Evolutionary conservation across 2,329 filamentous ascomycete species (phyloP).

Genomic region (Tolypocladium pustulatum): DNA sequence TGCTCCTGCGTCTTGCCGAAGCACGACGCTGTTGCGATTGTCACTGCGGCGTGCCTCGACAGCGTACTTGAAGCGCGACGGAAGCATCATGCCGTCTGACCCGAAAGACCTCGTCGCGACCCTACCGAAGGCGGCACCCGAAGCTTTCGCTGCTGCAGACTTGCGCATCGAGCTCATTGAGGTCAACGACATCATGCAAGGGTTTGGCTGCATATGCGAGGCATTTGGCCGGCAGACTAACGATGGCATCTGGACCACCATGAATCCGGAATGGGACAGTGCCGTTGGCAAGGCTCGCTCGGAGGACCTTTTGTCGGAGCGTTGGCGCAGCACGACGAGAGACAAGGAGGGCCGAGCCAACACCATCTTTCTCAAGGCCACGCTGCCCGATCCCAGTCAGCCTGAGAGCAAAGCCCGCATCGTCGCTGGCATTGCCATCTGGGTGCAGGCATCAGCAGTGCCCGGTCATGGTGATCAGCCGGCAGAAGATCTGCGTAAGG

Average conservation of each 20-base stretch:
- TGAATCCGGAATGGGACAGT: conserved; percentile 46
- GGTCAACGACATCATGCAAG: conserved; percentile 14
- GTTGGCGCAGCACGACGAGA: conserved; percentile 26
- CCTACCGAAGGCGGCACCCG: not conserved
- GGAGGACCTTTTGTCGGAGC: conserved; percentile 25
- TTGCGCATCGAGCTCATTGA: conserved; percentile 7
- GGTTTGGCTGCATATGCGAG: conserved; percentile 13
- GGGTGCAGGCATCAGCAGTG: conserved; percentile 40
- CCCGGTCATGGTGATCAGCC: conserved; percentile 34
- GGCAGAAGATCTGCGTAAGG: conserved; percentile 18
- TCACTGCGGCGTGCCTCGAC: not conserved
- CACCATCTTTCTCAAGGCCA: conserved; percentile 40
- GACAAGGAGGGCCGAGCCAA: conserved; percentile 36
- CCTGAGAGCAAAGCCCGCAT: conserved; percentile 6
- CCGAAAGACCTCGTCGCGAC: not conserved
- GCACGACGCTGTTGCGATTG: not conserved
- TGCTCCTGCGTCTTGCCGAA: not conserved
- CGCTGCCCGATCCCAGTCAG: conserved; percentile 19
- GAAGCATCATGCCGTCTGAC: not conserved
- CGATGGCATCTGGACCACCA: conserved; percentile 39
- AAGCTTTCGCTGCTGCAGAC: not conserved
- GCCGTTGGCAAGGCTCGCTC: conserved; percentile 27
- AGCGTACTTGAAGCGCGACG: not conserved
- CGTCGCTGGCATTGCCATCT: conserved; percentile 44
- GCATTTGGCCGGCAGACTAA: conserved; percentile 38